phyloP scores from a whole-genome alignment of 2,329 filamentous ascomycete genomes.

The Berkeleyomyces basicola region DNA sequence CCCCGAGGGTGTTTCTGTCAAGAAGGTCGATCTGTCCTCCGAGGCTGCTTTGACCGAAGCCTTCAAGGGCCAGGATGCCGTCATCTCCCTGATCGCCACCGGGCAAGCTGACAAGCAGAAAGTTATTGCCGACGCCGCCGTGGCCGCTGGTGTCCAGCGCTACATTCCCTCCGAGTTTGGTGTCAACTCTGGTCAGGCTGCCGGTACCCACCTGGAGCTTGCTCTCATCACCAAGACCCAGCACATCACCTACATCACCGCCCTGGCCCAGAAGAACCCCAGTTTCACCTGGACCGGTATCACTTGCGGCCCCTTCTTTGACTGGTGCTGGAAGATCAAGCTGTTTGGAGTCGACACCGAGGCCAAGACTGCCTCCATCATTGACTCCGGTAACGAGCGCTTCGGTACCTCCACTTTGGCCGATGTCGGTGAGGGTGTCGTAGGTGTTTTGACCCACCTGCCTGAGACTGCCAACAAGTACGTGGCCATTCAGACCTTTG shows the following conservation, averaged over 20 bases:
- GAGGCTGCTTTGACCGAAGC: slow-evolving; percentile 31
- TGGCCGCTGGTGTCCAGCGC: slow-evolving; percentile 41
- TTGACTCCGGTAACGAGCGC: slow-evolving; percentile 31
- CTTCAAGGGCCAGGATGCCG: slow-evolving; percentile 39
- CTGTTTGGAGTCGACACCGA: slow-evolving; percentile 25
- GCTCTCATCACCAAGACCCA: slow-evolving; percentile 35
- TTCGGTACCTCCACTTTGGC: slow-evolving; percentile 33
- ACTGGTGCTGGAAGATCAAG: slow-evolving; percentile 31
- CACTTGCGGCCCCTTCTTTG: slow-evolving; percentile 28
- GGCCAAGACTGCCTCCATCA: slow-evolving; percentile 26
- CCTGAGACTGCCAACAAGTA: slow-evolving; percentile 36
- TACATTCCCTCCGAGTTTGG: slow-evolving; percentile 46
- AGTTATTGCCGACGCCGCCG: slow-evolving; percentile 39
- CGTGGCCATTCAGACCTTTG: slow-evolving; percentile 29
- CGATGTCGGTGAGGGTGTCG: slow-evolving; percentile 31
- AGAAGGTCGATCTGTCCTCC: slow-evolving; percentile 32
- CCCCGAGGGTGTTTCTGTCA: slow-evolving; percentile 25
- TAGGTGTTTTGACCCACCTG: slow-evolving; percentile 30
- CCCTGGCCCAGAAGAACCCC: slow-evolving; percentile 23
- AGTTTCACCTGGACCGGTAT: slow-evolving; percentile 33
- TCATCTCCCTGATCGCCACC: slow-evolving; percentile 25
- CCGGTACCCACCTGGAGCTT: slow-evolving; percentile 21
- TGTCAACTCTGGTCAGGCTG: slow-evolving; percentile 17
- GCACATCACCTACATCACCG: slow-evolving; percentile 24
- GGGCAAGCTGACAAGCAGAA: slow-evolving; percentile 24